A percentile compares a stretch with the other conserved stretches of the same genome.
Evolutionary conservation across 2,329 filamentous ascomycete genomes (phyloP).

Genomic region (Hypomyces rosellus): DNA sequence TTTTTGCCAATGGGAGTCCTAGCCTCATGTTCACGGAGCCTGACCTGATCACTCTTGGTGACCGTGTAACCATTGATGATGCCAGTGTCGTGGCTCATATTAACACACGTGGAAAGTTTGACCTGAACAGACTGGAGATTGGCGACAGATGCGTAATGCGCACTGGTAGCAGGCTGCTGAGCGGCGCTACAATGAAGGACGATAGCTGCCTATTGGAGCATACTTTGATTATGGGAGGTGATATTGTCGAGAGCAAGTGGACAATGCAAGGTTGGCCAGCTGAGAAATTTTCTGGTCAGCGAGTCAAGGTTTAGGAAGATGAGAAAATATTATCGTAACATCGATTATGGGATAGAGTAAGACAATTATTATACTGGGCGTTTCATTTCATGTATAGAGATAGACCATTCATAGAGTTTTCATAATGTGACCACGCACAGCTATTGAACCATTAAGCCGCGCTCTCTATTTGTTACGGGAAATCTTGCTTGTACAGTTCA

Average conservation of each 20-base stretch:
- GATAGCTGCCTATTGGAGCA: constrained; percentile 51
- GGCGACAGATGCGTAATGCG: constrained; percentile 47
- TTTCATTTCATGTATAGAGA: too few species aligned
- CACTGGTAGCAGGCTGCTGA: constrained; percentile 45
- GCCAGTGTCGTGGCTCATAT: constrained; percentile 51
- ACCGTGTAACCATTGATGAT: constrained; percentile 48
- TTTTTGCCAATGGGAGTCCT: constrained; percentile 48
- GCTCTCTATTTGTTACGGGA: too few species aligned
- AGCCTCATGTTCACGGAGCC: constrained; percentile 52
- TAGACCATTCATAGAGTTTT: too few species aligned
- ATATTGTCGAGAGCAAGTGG: constrained; percentile 43
- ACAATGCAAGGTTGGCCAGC: constrained; percentile 52
- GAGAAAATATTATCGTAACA: too few species aligned
- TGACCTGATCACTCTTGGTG: constrained; percentile 47
- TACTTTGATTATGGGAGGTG: constrained; percentile 51
- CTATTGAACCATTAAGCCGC: too few species aligned
- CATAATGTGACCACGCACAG: too few species aligned
- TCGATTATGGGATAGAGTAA: too few species aligned
- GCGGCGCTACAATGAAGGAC: constrained; percentile 45
- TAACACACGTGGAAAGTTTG: constrained; percentile 51
- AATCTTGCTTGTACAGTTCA: too few species aligned
- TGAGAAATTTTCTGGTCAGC: constrained; percentile 14
- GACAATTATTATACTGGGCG: too few species aligned
- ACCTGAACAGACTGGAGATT: constrained; percentile 45
- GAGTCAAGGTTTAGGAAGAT: neutral